These are phyloP conservation scores for Pleurotus djamor DNA, from an alignment of 768 basidiomycete genomes.

Conservation along the genomic window DNA sequence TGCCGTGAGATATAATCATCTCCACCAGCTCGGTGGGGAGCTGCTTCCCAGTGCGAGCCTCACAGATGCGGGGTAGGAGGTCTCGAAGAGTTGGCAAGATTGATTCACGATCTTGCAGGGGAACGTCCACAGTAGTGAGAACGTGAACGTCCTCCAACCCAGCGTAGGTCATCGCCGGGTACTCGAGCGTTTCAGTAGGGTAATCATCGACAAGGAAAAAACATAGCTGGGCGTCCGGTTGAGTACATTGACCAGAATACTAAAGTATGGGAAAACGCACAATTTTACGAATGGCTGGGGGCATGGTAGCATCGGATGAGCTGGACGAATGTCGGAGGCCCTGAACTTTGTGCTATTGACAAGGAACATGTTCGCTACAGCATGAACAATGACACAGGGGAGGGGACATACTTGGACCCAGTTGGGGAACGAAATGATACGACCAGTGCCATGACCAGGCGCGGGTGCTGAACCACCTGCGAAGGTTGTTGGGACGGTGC, in stretches of 20 bases:
- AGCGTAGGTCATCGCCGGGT: not conserved
- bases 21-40: constrained; percentile 6
- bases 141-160: not conserved
- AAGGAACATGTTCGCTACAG: not conserved
- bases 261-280: not conserved
- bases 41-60: not conserved
- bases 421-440: constrained; percentile 9
- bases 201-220: constrained; percentile 1
- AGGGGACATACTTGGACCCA: constrained; percentile 6
- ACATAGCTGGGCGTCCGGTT: not conserved
- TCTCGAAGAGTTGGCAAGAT: not conserved
- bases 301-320: no score
- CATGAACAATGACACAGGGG: not conserved
- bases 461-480: not conserved
- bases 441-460: not conserved
- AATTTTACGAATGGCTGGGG: not conserved
- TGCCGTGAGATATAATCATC: not conserved
- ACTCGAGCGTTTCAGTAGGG: not conserved
- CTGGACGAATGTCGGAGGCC: not conserved
- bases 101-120: not conserved
- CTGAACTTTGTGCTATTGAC: not conserved
- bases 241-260: not conserved
- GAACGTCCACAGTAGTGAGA: not conserved
- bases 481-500: not conserved
- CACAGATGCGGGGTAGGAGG: not conserved